phyloP scores from a whole-genome alignment of 108 stramenopile species.

The Hondaea fermentalgiana region DNA sequence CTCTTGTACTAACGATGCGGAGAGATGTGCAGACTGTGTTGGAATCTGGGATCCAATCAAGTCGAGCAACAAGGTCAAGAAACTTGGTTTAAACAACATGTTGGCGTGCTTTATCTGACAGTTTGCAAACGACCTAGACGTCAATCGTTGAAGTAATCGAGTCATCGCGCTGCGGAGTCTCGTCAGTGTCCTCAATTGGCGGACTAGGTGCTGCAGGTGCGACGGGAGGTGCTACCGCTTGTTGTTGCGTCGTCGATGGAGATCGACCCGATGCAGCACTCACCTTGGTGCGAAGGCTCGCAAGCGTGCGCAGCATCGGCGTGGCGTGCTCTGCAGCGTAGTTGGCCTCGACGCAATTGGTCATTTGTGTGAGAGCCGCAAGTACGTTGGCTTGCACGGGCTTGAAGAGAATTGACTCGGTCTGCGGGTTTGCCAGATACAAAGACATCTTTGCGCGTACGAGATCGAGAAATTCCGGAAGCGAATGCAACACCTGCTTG shows the following conservation, averaged over 20 bases:
- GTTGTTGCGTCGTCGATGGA: no score
- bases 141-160: no score
- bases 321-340: neutral
- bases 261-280: neutral
- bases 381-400: neutral
- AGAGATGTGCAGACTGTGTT: neutral
- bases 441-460: neutral
- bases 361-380: conserved; percentile 1
- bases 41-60: no score
- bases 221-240: no score
- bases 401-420: conserved; percentile 15
- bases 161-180: no score
- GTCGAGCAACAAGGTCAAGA: no score
- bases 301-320: neutral
- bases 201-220: no score
- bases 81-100: no score
- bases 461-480: neutral
- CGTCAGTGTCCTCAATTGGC: no score
- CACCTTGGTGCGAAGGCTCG: neutral
- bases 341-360: neutral
- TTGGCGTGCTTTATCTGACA: no score
- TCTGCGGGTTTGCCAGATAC: neutral
- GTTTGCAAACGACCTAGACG: no score
- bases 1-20: no score
- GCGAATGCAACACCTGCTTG: neutral